Evolutionary conservation across 2,329 filamentous ascomycete genomes (phyloP).

Genomic region (Colletotrichum agaves): DNA sequence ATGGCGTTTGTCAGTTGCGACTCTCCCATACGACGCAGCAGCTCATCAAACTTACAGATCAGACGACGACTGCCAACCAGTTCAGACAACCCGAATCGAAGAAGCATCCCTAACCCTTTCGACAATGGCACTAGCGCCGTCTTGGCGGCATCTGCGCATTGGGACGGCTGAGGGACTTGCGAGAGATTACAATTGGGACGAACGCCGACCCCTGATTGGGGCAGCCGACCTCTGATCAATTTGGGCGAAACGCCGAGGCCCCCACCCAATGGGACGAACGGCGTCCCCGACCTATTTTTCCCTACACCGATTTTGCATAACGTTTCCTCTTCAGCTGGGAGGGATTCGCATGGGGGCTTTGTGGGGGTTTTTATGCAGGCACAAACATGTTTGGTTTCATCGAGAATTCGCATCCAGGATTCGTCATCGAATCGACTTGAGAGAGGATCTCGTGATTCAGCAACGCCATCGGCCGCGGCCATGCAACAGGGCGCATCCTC

Average conservation of each 20-base stretch:
- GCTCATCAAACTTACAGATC: not conserved
- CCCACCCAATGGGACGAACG: constrained; percentile 26
- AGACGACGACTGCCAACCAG: constrained; percentile 1
- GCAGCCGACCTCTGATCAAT: not conserved
- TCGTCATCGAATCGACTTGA: not conserved
- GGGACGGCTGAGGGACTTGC: constrained; percentile 31
- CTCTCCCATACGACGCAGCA: not conserved
- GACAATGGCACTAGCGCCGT: not conserved
- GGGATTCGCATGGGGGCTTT: no score
- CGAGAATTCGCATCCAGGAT: not conserved
- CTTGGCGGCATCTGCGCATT: constrained; percentile 1
- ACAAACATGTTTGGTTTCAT: not conserved
- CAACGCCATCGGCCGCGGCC: not conserved
- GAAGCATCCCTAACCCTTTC: no score
- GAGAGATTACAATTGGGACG: constrained; percentile 33
- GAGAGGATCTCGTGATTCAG: not conserved
- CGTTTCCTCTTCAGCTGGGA: no score
- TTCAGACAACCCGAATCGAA: no score
- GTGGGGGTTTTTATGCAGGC: not conserved
- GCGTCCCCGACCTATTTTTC: constrained; percentile 17
- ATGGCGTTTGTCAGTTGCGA: not conserved
- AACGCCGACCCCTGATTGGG: constrained; percentile 17
- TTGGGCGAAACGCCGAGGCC: constrained; percentile 27
- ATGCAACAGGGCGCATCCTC: not conserved
- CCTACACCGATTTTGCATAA: not conserved